Evolutionary conservation across 345 rosid species (phyloP).

Genomic region (Clarkia xantiana): DNA sequence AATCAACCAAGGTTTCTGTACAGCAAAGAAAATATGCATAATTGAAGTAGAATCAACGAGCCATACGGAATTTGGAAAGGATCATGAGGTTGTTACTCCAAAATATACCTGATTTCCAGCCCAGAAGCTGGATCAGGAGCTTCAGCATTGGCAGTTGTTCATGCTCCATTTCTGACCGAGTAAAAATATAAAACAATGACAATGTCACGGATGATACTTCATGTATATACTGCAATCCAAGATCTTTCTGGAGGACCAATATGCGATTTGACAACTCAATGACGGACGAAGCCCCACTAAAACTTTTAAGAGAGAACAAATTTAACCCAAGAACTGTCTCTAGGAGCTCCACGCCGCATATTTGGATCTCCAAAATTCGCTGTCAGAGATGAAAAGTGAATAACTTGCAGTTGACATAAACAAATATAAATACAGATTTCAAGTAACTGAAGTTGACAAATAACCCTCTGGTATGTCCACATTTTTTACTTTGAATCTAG

Average conservation of each 20-base stretch:
- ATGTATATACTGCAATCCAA: constrained; percentile 32
- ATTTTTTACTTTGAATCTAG: too few relatives aligned
- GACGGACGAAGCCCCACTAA: constrained; percentile 28
- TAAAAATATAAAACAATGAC: constrained; percentile 42
- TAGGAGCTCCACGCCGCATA: constrained; percentile 44
- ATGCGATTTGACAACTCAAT: constrained; percentile 45
- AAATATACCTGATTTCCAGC: constrained; percentile 47
- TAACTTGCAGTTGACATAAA: neutral
- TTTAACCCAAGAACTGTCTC: constrained; percentile 32
- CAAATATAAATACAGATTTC: too few relatives aligned
- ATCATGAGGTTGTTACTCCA: constrained; percentile 6
- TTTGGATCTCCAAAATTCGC: constrained; percentile 39
- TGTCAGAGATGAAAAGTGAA: constrained; percentile 16
- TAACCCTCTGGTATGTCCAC: too few relatives aligned
- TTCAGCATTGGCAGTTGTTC: constrained; percentile 61
- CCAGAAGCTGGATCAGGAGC: constrained; percentile 45
- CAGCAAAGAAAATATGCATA: neutral
- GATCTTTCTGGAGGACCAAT: constrained; percentile 51
- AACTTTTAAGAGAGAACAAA: constrained; percentile 23
- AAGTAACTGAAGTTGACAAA: too few relatives aligned
- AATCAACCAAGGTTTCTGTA: constrained; percentile 26
- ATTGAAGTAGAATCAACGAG: neutral
- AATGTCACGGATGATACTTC: constrained; percentile 38
- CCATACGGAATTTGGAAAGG: neutral
- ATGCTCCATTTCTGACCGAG: constrained; percentile 62